Base-by-base conservation (phyloP, 2,329 filamentous ascomycete species). In the Colletotrichum sp. region DNA sequence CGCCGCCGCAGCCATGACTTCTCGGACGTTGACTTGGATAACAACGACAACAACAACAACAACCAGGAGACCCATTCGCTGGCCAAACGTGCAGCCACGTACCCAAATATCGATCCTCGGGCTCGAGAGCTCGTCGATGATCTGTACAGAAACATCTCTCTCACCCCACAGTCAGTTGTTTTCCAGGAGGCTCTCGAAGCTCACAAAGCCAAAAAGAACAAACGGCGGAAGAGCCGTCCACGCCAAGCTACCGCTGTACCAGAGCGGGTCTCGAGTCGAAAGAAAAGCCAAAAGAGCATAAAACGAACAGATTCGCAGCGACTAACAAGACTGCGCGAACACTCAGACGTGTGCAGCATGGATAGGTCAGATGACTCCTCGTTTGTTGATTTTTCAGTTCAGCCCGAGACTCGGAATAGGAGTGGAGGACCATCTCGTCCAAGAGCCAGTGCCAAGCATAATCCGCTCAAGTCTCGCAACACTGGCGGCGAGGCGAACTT, bases 401-500 rank as follows among this genome's bases (percentile, higher is more conserved):
- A 68, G 28, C 60, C 64, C 73, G 75, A 38, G 72, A 66, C 68
- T 77, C 64, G 34, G 12, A 32, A 52, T 18, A 77, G 64, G 48
- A 75, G 77, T 43, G 78, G 77, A 67, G 74, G 77, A 55, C 76
- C 62, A 26, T 60, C 77, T 69, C 68, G 70, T 48, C 71, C 77
- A 38, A 62, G 75, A 26, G 65, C 30, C 34, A 65, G 38, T 48
- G 48, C 73, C 48, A 76, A 71, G 24, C 71, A 73, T n/a, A 16
- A 61, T 56, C 74, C 66, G 15, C 66, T 71, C 13, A 21, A 66
- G 55, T 67, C 52, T 28, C 34, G 34, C 64, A 67, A 62, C 24
- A 73, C 52, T 78, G 79, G 70, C 43, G 43, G 43, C 10, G 80
- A 78, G 7, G 79, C 81, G 16, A 77, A 69, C 16, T 76, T 81